phyloP scores from a whole-genome alignment of 345 rosid genomes.

The Brassica cretica region DNA sequence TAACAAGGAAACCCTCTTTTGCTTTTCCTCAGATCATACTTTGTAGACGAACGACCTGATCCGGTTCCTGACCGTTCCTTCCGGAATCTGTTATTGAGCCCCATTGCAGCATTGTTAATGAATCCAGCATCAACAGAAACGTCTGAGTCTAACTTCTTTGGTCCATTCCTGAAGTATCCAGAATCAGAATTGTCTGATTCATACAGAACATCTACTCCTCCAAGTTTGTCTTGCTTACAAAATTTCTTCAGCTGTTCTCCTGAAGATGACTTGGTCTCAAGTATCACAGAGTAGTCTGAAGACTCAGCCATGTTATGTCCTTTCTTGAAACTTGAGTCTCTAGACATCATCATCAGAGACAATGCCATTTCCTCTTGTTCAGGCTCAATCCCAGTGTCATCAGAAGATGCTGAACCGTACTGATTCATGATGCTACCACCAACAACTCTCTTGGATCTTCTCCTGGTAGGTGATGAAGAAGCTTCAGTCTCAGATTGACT shows the following conservation, averaged over 20 bases:
- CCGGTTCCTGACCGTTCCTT: constrained; percentile 30
- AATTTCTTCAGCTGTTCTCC: constrained; percentile 48
- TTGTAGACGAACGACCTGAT: constrained; percentile 41
- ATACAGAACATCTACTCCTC: constrained; percentile 28
- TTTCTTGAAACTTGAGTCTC: constrained; percentile 62
- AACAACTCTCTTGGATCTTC: constrained; percentile 59
- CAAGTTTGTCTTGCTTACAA: constrained; percentile 33
- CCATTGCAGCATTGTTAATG: constrained; percentile 39
- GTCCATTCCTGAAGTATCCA: constrained; percentile 68
- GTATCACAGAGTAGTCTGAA: constrained; percentile 65
- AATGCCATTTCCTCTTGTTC: constrained; percentile 77
- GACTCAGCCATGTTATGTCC: constrained; percentile 53
- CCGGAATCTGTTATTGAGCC: constrained; percentile 44
- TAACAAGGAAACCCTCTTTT: constrained; percentile 35
- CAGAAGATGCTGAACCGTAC: constrained; percentile 44
- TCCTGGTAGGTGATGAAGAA: constrained; percentile 56
- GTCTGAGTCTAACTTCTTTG: constrained; percentile 59
- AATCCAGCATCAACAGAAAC: constrained; percentile 46
- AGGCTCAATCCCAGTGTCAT: constrained; percentile 63
- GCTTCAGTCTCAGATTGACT: constrained; percentile 74
- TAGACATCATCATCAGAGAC: constrained; percentile 86
- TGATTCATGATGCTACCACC: constrained; percentile 13
- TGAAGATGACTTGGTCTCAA: constrained; percentile 67
- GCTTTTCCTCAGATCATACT: constrained; percentile 52
- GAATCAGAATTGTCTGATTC: constrained; percentile 67